These are phyloP conservation scores for Talaromyces sp. DNA, from an alignment of 2,329 filamentous ascomycete species.

Conservation along the genomic window DNA sequence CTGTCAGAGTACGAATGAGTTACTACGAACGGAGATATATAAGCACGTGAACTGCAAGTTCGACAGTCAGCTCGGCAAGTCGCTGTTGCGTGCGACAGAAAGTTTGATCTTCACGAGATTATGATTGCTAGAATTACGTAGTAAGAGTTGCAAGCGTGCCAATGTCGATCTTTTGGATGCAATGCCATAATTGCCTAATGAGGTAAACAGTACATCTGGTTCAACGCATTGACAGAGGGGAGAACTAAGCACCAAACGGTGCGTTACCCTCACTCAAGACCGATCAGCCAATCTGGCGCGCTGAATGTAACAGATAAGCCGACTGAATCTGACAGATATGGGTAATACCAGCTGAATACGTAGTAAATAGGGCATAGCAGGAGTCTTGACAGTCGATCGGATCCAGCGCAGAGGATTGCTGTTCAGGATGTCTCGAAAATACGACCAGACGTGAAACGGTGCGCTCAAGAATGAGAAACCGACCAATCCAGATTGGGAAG, in stretches of 20 bases:
- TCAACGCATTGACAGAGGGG: neutral
- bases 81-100: neutral
- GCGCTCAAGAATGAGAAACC: neutral
- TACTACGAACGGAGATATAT: neutral
- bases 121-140: neutral
- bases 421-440: neutral
- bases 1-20: neutral
- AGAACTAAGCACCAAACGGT: neutral
- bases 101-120: neutral
- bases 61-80: neutral
- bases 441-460: neutral
- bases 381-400: too few relatives aligned
- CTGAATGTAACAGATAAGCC: neutral
- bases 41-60: neutral
- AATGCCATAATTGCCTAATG: neutral
- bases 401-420: too few relatives aligned
- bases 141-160: neutral
- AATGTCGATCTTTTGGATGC: neutral
- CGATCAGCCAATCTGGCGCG: neutral
- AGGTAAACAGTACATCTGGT: neutral
- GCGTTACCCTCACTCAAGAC: neutral
- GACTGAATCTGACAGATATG: neutral
- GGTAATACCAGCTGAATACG: too few relatives aligned
- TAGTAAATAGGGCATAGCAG: too few relatives aligned
- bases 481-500: neutral